Base-by-base conservation (phyloP, 768 basidiomycete genomes). In the Gautieria morchelliformis region DNA sequence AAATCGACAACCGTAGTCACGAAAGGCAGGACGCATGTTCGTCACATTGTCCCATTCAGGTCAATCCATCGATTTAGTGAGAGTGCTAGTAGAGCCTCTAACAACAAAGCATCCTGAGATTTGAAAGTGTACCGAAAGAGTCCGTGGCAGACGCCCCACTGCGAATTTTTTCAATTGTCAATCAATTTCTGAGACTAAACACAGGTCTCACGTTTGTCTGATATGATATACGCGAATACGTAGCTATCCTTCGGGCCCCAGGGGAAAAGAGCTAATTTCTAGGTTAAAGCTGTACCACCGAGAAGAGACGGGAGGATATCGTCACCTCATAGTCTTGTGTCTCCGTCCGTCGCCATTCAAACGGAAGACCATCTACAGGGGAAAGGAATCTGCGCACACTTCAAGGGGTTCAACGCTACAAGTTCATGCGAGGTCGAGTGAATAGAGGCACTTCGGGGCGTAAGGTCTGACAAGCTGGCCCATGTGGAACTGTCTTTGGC, bases 31-130 rank as follows among this genome's bases (percentile, higher is more conserved):
- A 48, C 50, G 56, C 46, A 53, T 33, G 51, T 56, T 56, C 27
- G 27, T 27, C 27, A 58, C 32, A 30, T 52, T 64, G 77, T 68
- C 37, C 78, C 78, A 64, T 72, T 74, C 66, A 74, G 70, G 70
- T 88, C 87, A 66, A 88, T 69, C 85, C 85, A 89, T 58, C 87
- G 77, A 68, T 87, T 87, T 61, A 89, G 71, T 65, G 78, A 83
- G 53, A 89, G 73, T 7, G 88, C 75, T 41, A 89, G 70, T 58
- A 88, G 70, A 5, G 78, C 75, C 64, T 87, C 79, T 19, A 84
- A 74, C 61, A 89, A 68, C 54, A 88, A 79, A 37, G 71, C 64
- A 59, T 80, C 80, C 50, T 84, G 74, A 45, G 72, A 24, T 45
- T 53, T 75, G 69, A 89, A 88, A 50, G 71, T 77, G 69, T 86